Evolutionary conservation across 2,329 filamentous ascomycete genomes (phyloP).

Genomic region (Sporothrix brunneoviolacea): DNA sequence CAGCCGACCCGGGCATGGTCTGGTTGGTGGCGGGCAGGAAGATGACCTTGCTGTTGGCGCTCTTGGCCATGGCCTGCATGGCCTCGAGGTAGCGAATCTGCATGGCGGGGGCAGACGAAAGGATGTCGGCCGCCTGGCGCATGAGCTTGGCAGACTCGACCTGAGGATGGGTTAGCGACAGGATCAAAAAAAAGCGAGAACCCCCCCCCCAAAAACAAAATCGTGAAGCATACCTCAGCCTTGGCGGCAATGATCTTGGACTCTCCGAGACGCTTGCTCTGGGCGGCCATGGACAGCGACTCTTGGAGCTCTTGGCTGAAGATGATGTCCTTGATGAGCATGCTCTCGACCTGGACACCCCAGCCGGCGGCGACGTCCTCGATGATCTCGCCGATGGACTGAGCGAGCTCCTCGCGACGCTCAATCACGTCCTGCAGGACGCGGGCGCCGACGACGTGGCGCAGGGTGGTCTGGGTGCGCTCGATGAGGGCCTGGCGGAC

Average conservation of each 20-base stretch:
- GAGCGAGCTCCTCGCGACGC: conserved; percentile 91
- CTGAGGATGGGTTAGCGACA: too few species aligned
- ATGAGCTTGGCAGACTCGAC: conserved; percentile 94
- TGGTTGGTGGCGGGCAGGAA: conserved; percentile 66
- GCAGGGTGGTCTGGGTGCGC: conserved; percentile 89
- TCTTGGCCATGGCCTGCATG: conserved; percentile 98
- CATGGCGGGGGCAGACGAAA: conserved; percentile 90
- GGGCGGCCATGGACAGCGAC: conserved; percentile 93
- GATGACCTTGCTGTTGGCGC: conserved; percentile 79
- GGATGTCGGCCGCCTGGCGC: conserved; percentile 87
- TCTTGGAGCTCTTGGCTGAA: conserved; percentile 95
- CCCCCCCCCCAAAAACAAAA: too few species aligned
- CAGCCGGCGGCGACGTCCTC: conserved; percentile 90
- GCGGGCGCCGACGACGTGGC: conserved; percentile 91
- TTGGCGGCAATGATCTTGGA: conserved; percentile 97
- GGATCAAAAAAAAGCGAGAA: too few species aligned
- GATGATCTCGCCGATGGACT: conserved; percentile 93
- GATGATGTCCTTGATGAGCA: conserved; percentile 99
- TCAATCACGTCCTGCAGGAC: conserved; percentile 98
- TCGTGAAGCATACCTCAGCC: conserved; percentile 51
- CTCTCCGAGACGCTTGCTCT: conserved; percentile 97
- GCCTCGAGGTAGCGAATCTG: conserved; percentile 97
- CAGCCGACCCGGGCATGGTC: conserved; percentile 41
- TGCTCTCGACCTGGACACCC: conserved; percentile 94
- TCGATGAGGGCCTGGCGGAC: conserved; percentile 94